Percentiles rank a stretch among this genome's conserved stretches.
Conservation (phyloP, 2,329 filamentous ascomycete species). For the Elsinoe arachidis region DNA sequence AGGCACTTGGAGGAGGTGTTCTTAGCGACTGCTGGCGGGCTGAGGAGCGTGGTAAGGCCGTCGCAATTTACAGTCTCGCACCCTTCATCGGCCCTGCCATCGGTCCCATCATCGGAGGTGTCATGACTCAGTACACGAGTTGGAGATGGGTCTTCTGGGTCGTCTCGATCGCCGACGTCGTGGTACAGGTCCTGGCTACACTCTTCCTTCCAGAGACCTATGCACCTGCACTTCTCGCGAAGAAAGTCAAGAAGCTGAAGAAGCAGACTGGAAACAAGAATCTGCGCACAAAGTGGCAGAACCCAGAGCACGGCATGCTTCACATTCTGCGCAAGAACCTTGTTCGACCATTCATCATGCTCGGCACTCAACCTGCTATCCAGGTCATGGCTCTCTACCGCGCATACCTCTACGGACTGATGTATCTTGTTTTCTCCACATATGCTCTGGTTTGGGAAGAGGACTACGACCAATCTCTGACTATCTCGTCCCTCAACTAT, state of each 20-base stretch:
- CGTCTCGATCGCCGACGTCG: constrained; percentile 62
- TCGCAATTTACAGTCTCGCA: constrained; percentile 24
- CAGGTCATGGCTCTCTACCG: constrained; percentile 21
- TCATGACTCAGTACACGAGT: constrained; percentile 50
- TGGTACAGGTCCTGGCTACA: constrained; percentile 64
- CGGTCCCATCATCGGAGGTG: constrained; percentile 34
- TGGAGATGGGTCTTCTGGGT: constrained; percentile 86
- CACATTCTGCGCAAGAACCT: constrained; percentile 20
- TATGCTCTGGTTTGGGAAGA: constrained; percentile 21
- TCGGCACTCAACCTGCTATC: constrained; percentile 21
- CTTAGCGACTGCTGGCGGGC: constrained; percentile 24
- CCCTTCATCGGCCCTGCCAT: constrained; percentile 24
- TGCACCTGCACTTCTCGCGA: constrained; percentile 50
- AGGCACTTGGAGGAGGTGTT: constrained; percentile 30
- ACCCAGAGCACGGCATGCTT: constrained; percentile 20
- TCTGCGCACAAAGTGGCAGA: constrained; percentile 21
- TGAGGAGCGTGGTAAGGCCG: constrained; percentile 26
- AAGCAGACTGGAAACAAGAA: constrained; percentile 26
- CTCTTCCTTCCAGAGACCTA: constrained; percentile 57
- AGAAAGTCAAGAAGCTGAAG: constrained; percentile 46
- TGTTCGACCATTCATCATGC: constrained; percentile 22
- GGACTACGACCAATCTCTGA: constrained; percentile 20
- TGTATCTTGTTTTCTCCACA: constrained; percentile 23
- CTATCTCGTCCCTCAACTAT: constrained; percentile 21
- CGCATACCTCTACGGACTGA: constrained; percentile 21